phyloP scores from a whole-genome alignment of 2,329 filamentous ascomycete genomes.

The Trichoderma sp. region DNA sequence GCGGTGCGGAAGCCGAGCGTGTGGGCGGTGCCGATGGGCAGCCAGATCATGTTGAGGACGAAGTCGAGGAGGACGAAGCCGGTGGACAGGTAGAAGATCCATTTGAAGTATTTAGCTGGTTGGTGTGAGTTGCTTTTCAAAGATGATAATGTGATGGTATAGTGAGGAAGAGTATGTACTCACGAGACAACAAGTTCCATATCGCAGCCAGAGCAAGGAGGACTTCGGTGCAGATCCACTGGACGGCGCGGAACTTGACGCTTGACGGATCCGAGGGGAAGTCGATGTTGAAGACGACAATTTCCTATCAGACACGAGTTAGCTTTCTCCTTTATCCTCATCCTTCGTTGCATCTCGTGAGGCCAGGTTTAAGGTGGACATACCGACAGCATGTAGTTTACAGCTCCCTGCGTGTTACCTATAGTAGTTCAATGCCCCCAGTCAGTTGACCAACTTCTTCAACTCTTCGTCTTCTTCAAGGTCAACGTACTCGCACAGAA shows the following conservation, averaged over 20 bases:
- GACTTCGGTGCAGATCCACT: slow-evolving; percentile 61
- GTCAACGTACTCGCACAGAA: slow-evolving; percentile 50
- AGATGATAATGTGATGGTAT: no score
- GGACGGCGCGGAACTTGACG: slow-evolving; percentile 61
- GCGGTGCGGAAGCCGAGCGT: slow-evolving; percentile 61
- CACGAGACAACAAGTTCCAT: slow-evolving; percentile 55
- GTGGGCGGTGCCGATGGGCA: slow-evolving; percentile 58
- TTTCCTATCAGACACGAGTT: slow-evolving; percentile 46
- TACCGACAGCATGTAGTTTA: slow-evolving; percentile 57
- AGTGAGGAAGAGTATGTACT: slow-evolving; percentile 30
- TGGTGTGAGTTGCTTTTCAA: slow-evolving; percentile 30
- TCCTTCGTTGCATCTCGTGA: background rate
- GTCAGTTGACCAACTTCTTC: background rate
- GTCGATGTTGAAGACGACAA: slow-evolving; percentile 58
- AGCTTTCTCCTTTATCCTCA: no score
- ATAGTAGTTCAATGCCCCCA: no score
- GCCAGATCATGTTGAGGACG: slow-evolving; percentile 61
- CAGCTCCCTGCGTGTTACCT: slow-evolving; percentile 54
- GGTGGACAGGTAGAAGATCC: slow-evolving; percentile 55
- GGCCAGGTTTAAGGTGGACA: slow-evolving; percentile 25
- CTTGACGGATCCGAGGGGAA: slow-evolving; percentile 56
- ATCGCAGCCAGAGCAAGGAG: slow-evolving; percentile 53
- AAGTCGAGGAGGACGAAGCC: slow-evolving; percentile 59
- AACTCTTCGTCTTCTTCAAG: slow-evolving; percentile 29
- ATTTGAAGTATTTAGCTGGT: slow-evolving; percentile 49